Evolutionary conservation across 441 rosid genomes (phyloP), one percentile per base, ranked within the genome.

Genomic region (Croton laevigatus): DNA sequence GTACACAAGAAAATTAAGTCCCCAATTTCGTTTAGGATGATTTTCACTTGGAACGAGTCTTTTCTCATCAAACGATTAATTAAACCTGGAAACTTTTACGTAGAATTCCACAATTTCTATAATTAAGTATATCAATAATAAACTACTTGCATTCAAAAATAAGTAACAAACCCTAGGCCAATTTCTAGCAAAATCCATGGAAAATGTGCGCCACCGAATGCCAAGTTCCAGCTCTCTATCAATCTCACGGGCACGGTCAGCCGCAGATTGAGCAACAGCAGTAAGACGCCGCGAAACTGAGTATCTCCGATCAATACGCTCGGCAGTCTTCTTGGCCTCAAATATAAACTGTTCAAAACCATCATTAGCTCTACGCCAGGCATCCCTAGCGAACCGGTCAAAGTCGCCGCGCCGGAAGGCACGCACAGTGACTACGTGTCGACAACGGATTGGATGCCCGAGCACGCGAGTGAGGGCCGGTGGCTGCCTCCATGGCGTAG

Each of bases 321-420:
- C 91, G 3, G 91, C 87, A n/a, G 92, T 76, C 72, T 91, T 94
- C 86, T 86, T 84, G 13, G 95, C 86, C 75, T 94, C 97, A 45
- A 85, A 94, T 10, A 91, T 67, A 53, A 94, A 75, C 65, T 78
- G 88, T 81, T 94, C 98, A 66, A 94, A 85, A 42, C 95, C 85
- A 69, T 91, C 91, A 78, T 94, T 94, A 58, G 96, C 89, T 14
- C 72, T 79, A 6, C 91, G 81, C 98, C 97, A 93, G 2, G 93
- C 91, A 61, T 89, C 88, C 74, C 78, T 84, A 84, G 95, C 88
- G 77, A 94, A 88, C 57, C 84, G 79, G 78, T 91, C 93, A 67
- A 94, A 76, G 80, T 89, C 98, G 54, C 81, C 78, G 66, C 93
- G 89, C 51, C 76, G 85, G 79, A 88, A 88, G 72, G 97, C 42